Base-by-base conservation (phyloP, 768 basidiomycete species). In the Boletus tylopilopsis region DNA sequence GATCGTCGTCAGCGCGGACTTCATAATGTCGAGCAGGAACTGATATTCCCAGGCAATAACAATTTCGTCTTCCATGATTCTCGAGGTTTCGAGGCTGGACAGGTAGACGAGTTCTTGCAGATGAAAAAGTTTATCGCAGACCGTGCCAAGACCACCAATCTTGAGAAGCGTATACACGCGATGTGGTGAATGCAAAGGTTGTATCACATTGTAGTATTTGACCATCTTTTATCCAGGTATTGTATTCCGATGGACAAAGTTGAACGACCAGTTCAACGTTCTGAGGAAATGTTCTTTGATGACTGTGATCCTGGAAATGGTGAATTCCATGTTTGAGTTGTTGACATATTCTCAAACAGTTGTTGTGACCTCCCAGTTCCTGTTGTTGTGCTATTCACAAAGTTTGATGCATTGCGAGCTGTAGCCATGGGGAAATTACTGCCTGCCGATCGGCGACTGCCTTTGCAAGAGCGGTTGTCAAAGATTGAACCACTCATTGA, bases 121-220 rank as follows among this genome's bases (percentile, higher is more conserved):
- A 38, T 44, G 47, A 53, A 43, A 42, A 22, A 39, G 11, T 47
- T 48, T 33, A 48, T 47, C 21, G n/a, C 9, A 2, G 45, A 48
- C 24, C 40, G 50, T 8, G 47, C 42, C 0, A 29, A 38, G n/a
- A 40, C 36, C 0, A 15, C 34, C 2, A 2, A 11, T 16, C 47
- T 53, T 37, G 29, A 53, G 19, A 42, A 52, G 13, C 46, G 41
- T 12, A 25, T 53, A 23, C 51, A 53, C 3, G 47, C 24, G 16
- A 53, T 53, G 43, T 49, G 50, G 50, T 47, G 18, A 6, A 12
- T 3, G 6, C 0, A 11, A 12, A 5, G 4, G 11, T 12, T 12
- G 21, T 6, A 1, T 21, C 11, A 12, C 11, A 11, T 11, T 15
- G 22, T 13, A 30, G 7, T 6, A 6, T 6, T 21, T 13, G 7